phyloP scores from a whole-genome alignment of 208 protist species.

The Naegleria fowleri region DNA sequence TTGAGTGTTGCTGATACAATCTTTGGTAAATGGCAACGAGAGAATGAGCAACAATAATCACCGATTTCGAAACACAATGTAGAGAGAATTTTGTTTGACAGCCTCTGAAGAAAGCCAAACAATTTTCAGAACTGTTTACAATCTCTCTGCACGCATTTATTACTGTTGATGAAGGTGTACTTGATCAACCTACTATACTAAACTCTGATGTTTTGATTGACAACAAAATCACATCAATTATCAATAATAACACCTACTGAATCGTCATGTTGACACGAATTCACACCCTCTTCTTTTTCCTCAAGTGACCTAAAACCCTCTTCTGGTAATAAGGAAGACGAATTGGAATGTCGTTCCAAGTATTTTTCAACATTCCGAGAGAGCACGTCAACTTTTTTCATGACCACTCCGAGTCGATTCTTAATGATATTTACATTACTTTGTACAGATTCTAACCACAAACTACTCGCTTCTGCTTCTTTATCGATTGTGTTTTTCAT shows the following conservation, averaged over 20 bases:
- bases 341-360: background rate
- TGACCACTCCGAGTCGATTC: background rate
- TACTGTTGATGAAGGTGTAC: background rate
- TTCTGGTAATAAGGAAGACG: background rate
- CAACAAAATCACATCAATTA: too few relatives aligned
- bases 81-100: too few relatives aligned
- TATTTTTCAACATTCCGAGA: background rate
- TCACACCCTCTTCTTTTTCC: background rate
- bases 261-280: too few relatives aligned
- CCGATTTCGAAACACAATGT: too few relatives aligned
- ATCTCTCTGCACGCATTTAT: too few relatives aligned
- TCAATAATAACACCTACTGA: too few relatives aligned
- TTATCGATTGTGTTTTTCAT: background rate
- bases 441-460: background rate
- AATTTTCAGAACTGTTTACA: too few relatives aligned
- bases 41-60: too few relatives aligned
- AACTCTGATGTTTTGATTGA: too few relatives aligned
- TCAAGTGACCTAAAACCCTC: too few relatives aligned
- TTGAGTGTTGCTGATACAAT: background rate
- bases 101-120: too few relatives aligned
- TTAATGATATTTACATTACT: background rate
- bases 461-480: background rate
- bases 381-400: background rate
- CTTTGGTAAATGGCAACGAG: background rate
- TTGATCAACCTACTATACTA: background rate